phyloP scores from a whole-genome alignment of 108 stramenopile genomes.

The Pseudonitzschia multiseries region DNA sequence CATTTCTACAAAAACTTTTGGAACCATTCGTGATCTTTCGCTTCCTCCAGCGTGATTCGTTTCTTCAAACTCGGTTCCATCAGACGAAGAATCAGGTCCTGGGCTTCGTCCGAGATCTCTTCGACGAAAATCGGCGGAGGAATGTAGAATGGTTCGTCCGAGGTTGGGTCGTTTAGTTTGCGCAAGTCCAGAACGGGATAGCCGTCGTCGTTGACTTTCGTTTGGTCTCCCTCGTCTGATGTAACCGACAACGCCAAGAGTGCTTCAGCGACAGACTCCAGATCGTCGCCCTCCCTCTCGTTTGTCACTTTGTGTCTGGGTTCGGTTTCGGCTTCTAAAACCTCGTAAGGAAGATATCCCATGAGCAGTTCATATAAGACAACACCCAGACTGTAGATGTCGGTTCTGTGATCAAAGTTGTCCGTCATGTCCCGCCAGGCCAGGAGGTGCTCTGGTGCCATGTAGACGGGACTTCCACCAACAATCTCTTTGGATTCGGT shows the following conservation, averaged over 20 bases:
- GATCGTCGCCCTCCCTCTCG: not conserved
- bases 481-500: conserved; percentile 19
- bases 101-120: conserved; percentile 24
- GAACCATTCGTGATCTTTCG: conserved; percentile 18
- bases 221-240: not conserved
- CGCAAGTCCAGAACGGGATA: conserved; percentile 24
- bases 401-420: conserved; percentile 33
- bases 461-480: conserved; percentile 29
- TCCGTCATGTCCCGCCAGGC: conserved; percentile 30
- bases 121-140: conserved; percentile 26
- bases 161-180: conserved; percentile 9
- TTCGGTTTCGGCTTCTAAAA: not conserved
- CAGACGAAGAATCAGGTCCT: conserved; percentile 20
- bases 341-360: conserved; percentile 34
- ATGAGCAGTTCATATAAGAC: conserved; percentile 33
- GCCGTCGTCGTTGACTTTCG: not conserved
- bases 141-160: conserved; percentile 18
- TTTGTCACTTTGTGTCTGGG: not conserved
- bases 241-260: not conserved
- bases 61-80: conserved; percentile 17
- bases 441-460: conserved; percentile 36
- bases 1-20: conserved; percentile 6
- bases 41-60: conserved; percentile 27
- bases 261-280: not conserved
- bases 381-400: conserved; percentile 39